Percentiles rank a stretch among this genome's conserved stretches.
These are phyloP conservation scores for Effrenium voratum DNA, from an alignment of 73 alveolate species.

Conservation along the genomic window DNA sequence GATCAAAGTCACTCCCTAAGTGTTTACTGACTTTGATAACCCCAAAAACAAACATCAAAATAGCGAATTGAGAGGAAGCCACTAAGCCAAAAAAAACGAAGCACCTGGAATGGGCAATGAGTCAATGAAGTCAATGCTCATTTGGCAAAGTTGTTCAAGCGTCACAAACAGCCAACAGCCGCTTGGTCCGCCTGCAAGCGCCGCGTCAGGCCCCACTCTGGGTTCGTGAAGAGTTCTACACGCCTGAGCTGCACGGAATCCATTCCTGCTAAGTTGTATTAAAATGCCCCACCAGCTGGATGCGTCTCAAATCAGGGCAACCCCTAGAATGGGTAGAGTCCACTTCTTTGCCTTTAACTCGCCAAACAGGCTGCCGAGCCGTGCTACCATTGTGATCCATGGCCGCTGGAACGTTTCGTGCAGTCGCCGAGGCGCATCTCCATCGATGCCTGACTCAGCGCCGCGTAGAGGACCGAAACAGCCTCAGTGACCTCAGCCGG, in stretches of 20 bases:
- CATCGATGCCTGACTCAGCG: constrained; percentile 54
- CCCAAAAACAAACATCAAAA: background rate
- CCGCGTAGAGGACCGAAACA: constrained; percentile 28
- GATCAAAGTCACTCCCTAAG: background rate
- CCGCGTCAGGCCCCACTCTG: background rate
- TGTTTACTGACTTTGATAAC: too few species aligned
- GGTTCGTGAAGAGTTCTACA: background rate
- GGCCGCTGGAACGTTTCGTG: background rate
- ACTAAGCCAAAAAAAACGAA: background rate
- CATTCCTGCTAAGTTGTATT: background rate
- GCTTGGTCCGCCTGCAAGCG: background rate
- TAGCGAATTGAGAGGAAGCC: background rate
- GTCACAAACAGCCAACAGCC: too few species aligned
- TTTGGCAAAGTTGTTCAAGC: too few species aligned
- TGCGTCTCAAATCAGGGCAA: background rate
- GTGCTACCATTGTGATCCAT: background rate
- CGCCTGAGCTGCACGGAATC: background rate
- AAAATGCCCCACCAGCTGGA: background rate
- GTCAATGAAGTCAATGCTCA: background rate
- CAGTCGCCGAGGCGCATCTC: background rate
- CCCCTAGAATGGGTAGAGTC: background rate
- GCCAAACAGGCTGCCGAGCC: background rate
- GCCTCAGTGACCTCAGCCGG: background rate
- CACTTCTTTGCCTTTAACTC: background rate
- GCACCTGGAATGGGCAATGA: background rate